phyloP scores from a whole-genome alignment of 306 rosid genomes.

The Lathyrus sativus region DNA sequence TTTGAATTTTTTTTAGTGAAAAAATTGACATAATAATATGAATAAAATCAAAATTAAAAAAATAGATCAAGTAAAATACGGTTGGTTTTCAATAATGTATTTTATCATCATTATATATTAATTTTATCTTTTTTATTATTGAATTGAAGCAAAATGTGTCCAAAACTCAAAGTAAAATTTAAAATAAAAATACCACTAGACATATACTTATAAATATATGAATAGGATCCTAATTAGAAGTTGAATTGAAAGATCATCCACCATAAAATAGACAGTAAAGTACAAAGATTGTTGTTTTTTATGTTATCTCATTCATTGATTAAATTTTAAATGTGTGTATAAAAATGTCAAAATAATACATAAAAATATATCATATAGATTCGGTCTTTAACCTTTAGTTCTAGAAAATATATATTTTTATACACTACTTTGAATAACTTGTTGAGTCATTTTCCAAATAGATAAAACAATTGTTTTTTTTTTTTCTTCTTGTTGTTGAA shows the following conservation, averaged over 20 bases:
- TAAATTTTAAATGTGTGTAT: constrained; percentile 20
- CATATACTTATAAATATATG: no score
- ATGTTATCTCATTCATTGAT: constrained; percentile 20
- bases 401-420: not conserved
- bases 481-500: constrained; percentile 25
- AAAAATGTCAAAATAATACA: constrained; percentile 27
- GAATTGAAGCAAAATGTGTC: no score
- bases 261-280: not conserved
- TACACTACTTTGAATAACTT: not conserved
- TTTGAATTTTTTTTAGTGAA: no score
- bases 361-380: constrained; percentile 29
- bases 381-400: constrained; percentile 20
- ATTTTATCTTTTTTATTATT: no score
- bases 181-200: no score
- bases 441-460: constrained; percentile 27
- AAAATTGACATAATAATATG: no score
- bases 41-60: no score
- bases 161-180: no score
- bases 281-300: constrained; percentile 25
- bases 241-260: not conserved
- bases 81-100: no score
- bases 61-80: no score
- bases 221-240: not conserved
- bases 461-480: not conserved
- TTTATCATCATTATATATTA: no score